phyloP scores from a whole-genome alignment of 1,284 basidiomycete genomes.

The Ceratobasidium sp. region DNA sequence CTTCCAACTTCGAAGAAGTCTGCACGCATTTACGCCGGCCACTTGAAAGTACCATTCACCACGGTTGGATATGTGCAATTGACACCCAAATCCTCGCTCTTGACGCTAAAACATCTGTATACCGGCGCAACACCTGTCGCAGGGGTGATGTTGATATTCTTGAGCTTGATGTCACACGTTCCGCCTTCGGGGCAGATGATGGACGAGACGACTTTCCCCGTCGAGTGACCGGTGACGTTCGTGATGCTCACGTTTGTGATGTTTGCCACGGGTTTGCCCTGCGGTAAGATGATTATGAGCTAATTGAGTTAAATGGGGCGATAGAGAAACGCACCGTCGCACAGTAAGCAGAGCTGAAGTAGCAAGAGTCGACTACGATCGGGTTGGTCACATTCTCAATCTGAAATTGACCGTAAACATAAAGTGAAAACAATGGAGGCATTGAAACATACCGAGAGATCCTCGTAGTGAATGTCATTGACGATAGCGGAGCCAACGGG shows the following conservation, averaged over 20 bases:
- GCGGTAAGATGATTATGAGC: background rate
- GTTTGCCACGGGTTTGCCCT: constrained; percentile 43
- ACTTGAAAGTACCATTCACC: constrained; percentile 43
- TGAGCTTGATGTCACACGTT: constrained; percentile 46
- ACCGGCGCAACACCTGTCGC: constrained; percentile 40
- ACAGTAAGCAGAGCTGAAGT: constrained; percentile 40
- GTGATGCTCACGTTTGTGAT: constrained; percentile 45
- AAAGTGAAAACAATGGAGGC: background rate
- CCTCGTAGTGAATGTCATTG: constrained; percentile 44
- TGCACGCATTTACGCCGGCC: constrained; percentile 25
- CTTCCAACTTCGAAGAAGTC: too few relatives aligned
- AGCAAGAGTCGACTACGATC: constrained; percentile 44
- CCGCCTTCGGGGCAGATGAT: constrained; percentile 43
- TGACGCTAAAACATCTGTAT: constrained; percentile 42
- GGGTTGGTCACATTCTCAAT: constrained; percentile 36
- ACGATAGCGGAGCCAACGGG: constrained; percentile 43
- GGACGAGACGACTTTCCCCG: constrained; percentile 32
- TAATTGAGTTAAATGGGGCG: background rate
- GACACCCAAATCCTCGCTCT: constrained; percentile 39
- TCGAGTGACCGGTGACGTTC: constrained; percentile 42
- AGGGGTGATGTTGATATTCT: constrained; percentile 44
- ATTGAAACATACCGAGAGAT: constrained; percentile 27
- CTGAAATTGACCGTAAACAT: background rate
- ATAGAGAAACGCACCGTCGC: constrained; percentile 22
- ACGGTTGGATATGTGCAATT: constrained; percentile 44